phyloP scores from a whole-genome alignment of 2,329 filamentous ascomycete genomes.

The Catunica adiposa region DNA sequence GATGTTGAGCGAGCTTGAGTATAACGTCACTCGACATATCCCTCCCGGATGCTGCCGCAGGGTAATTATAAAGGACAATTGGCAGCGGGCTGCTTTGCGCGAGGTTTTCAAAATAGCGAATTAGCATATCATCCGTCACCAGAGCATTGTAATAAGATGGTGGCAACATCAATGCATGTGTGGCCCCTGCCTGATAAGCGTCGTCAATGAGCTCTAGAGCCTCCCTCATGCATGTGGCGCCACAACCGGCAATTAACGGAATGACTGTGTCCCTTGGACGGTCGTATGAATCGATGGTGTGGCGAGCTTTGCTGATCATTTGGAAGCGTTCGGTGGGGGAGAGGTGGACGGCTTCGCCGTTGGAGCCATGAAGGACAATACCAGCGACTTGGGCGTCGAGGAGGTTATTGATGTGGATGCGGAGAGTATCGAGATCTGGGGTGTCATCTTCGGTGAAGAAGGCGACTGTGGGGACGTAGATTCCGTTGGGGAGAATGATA shows the following conservation, averaged over 20 bases:
- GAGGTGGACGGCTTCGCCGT: constrained; percentile 69
- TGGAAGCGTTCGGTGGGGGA: no score
- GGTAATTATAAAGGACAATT: constrained; percentile 48
- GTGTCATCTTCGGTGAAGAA: no score
- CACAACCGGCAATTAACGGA: constrained; percentile 61
- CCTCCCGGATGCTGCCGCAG: constrained; percentile 37
- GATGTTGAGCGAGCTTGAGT: constrained; percentile 31
- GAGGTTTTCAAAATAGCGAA: constrained; percentile 45
- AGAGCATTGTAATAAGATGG: constrained; percentile 59
- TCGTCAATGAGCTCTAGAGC: constrained; percentile 53
- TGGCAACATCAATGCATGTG: constrained; percentile 60
- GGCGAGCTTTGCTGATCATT: no score
- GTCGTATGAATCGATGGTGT: no score
- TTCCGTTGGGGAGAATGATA: no score
- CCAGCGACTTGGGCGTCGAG: constrained; percentile 32
- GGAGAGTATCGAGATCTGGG: not conserved
- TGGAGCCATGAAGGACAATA: constrained; percentile 63
- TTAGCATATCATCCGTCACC: constrained; percentile 34
- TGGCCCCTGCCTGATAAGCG: constrained; percentile 51
- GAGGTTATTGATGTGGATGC: not conserved
- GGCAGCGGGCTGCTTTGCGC: constrained; percentile 42
- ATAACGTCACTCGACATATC: constrained; percentile 42
- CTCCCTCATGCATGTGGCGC: constrained; percentile 56
- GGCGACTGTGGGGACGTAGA: no score
- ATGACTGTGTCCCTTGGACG: constrained; percentile 32